Evolutionary conservation across 2,329 filamentous ascomycete genomes (phyloP).

Genomic region (Didymella lethalis): DNA sequence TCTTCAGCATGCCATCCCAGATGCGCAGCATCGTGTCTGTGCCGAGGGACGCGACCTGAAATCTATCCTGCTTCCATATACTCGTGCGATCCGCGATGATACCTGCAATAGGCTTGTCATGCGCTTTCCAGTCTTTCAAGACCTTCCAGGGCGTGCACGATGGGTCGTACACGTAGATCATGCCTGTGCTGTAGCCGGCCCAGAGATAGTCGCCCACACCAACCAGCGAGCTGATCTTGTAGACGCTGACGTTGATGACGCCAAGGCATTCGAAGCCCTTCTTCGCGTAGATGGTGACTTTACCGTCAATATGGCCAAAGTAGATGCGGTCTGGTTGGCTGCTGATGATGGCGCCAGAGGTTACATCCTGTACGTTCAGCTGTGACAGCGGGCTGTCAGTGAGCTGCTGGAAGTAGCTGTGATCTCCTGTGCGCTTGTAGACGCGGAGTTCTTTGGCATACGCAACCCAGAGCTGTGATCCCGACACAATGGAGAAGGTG

Average conservation of each 20-base stretch:
- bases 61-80: slow-evolving; percentile 82
- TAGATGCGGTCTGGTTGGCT: slow-evolving; percentile 81
- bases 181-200: slow-evolving; percentile 94
- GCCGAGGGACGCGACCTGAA: slow-evolving; percentile 86
- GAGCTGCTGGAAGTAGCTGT: slow-evolving; percentile 76
- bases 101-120: slow-evolving; percentile 80
- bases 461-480: slow-evolving; percentile 85
- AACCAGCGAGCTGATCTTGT: slow-evolving; percentile 89
- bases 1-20: slow-evolving; percentile 93
- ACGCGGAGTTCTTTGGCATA: slow-evolving; percentile 86
- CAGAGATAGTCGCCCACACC: slow-evolving; percentile 85
- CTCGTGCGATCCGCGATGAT: slow-evolving; percentile 81
- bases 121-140: slow-evolving; percentile 94
- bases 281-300: slow-evolving; percentile 89
- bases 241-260: slow-evolving; percentile 85
- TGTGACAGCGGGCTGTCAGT: slow-evolving; percentile 74
- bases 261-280: slow-evolving; percentile 78
- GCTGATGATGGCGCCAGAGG: slow-evolving; percentile 78
- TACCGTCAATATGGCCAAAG: slow-evolving; percentile 91
- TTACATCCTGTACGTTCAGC: slow-evolving; percentile 83
- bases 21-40: slow-evolving; percentile 82
- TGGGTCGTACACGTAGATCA: slow-evolving; percentile 91
- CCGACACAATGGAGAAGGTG: slow-evolving; percentile 88
- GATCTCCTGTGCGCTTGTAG: slow-evolving; percentile 75
- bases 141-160: slow-evolving; percentile 82